phyloP scores from a whole-genome alignment of 495 filamentous ascomycete genomes.

The Penicillium simplicissimum region DNA sequence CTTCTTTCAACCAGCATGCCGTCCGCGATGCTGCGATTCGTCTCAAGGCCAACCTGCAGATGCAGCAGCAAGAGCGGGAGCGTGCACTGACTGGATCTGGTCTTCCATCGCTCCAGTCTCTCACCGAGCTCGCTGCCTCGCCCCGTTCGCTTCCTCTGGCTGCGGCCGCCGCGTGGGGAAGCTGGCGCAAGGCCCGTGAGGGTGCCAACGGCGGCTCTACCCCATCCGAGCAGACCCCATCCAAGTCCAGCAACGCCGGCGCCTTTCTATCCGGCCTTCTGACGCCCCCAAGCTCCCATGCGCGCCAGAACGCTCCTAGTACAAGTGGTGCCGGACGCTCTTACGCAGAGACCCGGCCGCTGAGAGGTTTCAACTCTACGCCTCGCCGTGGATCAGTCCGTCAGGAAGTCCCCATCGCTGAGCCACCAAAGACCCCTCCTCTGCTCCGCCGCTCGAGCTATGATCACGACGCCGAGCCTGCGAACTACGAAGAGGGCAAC shows the following conservation, averaged over 20 bases:
- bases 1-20: conserved; percentile 69
- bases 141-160: conserved; percentile 80
- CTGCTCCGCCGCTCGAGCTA: conserved; percentile 69
- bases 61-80: conserved; percentile 95
- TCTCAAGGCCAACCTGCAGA: conserved; percentile 89
- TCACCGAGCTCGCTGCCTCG: conserved; percentile 68
- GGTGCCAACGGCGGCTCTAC: conserved; percentile 36
- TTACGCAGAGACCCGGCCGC: conserved; percentile 41
- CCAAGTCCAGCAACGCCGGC: conserved; percentile 54
- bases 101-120: conserved; percentile 51
- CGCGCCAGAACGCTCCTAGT: conserved; percentile 54
- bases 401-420: conserved; percentile 36
- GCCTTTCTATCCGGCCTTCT: conserved; percentile 72
- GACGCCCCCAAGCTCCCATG: conserved; percentile 74
- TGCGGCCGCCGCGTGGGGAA: conserved; percentile 81
- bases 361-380: conserved; percentile 36
- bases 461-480: conserved; percentile 66
- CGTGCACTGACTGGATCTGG: conserved; percentile 53
- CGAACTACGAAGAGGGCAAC: conserved; percentile 36
- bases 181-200: conserved; percentile 68
- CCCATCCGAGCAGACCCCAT: conserved; percentile 61
- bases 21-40: conserved; percentile 90
- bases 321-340: conserved; percentile 48
- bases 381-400: conserved; percentile 36
- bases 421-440: conserved; percentile 64